Evolutionary conservation across 306 rosid genomes (phyloP).

Genomic region (Cucurbita maxima): DNA sequence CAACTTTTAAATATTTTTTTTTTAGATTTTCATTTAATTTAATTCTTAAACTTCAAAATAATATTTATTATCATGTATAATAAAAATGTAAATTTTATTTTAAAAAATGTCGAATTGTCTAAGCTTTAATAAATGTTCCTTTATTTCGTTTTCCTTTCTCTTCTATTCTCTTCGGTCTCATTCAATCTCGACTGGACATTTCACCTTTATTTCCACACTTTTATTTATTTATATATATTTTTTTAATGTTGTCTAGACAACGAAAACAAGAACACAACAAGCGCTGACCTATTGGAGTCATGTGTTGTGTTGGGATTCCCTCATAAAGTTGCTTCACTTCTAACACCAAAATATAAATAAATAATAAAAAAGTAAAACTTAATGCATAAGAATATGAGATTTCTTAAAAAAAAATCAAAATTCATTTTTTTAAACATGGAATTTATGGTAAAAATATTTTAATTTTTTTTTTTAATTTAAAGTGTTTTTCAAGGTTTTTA

Average conservation of each 20-base stretch:
- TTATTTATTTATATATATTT: neutral
- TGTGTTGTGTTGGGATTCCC: neutral
- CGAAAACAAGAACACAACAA: conserved; percentile 2
- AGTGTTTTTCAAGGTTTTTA: no score
- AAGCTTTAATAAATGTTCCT: no score
- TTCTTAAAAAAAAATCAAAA: no score
- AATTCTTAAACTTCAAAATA: no score
- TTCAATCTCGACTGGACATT: neutral
- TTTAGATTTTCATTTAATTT: no score
- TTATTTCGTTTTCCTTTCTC: neutral
- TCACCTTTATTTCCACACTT: neutral
- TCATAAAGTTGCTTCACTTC: neutral
- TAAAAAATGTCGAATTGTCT: no score
- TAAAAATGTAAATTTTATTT: no score
- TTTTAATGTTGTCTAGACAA: neutral
- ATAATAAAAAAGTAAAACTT: conserved; percentile 7
- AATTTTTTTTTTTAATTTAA: no score
- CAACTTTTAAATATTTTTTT: no score
- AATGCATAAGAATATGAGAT: conserved; percentile 16
- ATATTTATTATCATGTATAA: no score
- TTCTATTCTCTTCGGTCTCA: neutral
- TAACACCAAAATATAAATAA: neutral
- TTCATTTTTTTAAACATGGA: no score
- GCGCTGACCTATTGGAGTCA: conserved; percentile 3
- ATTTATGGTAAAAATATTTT: no score